Evolutionary conservation across 2,329 filamentous ascomycete genomes (phyloP).

Genomic region (Diaporthe aspalathi): DNA sequence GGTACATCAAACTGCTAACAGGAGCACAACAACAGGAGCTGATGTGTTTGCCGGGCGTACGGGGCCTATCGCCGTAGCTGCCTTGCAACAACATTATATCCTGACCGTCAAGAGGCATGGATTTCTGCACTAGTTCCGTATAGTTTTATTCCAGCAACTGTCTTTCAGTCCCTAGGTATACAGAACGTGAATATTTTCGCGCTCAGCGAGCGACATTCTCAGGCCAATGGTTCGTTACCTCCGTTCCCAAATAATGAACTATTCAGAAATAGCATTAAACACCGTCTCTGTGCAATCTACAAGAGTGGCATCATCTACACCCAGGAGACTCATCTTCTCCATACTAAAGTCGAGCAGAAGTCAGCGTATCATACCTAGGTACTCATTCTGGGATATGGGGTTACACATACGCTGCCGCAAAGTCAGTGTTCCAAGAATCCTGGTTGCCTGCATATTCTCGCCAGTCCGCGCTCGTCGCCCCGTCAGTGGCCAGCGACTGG

Average conservation of each 20-base stretch:
- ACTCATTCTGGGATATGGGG: neutral
- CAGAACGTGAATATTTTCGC: no score
- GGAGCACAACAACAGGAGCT: no score
- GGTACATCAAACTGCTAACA: no score
- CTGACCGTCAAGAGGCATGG: no score
- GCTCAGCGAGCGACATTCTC: no score
- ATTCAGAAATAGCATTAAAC: neutral
- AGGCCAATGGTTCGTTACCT: no score
- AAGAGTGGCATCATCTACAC: constrained; percentile 43
- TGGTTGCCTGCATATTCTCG: constrained; percentile 41
- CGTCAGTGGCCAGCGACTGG: constrained; percentile 42
- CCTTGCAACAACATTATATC: no score
- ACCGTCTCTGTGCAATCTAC: constrained; percentile 44
- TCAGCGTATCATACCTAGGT: constrained; percentile 32
- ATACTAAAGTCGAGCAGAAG: neutral
- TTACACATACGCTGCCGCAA: constrained; percentile 44
- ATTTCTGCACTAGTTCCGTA: no score
- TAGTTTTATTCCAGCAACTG: no score
- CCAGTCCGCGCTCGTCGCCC: constrained; percentile 43
- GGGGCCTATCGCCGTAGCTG: no score
- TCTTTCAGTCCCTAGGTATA: no score
- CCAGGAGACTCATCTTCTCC: constrained; percentile 45
- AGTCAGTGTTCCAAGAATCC: constrained; percentile 43
- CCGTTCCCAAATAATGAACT: neutral
- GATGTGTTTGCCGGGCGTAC: no score